phyloP scores from a whole-genome alignment of 345 rosid species.

The Turnera subulata region DNA sequence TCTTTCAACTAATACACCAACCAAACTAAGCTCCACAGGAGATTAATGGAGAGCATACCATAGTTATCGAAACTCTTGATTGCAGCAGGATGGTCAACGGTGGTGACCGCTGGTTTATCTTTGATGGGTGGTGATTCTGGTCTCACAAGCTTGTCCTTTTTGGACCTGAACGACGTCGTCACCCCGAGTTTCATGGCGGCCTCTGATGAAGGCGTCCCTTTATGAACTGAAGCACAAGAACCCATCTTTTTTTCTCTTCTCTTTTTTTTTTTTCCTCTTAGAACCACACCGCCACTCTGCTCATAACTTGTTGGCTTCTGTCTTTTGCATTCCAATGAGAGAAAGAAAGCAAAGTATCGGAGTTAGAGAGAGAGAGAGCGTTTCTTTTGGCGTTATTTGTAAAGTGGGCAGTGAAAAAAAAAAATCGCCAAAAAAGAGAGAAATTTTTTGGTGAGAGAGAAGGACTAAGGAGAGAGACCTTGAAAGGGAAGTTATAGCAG shows the following conservation, averaged over 20 bases:
- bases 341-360: conserved; percentile 1
- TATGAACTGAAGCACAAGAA: conserved; percentile 40
- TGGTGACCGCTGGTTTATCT: conserved; percentile 13
- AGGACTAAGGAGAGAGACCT: too few species aligned
- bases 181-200: conserved; percentile 33
- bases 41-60: conserved; percentile 21
- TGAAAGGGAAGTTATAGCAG: conserved; percentile 16
- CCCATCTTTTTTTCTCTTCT: conserved; percentile 35
- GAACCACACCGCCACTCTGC: not conserved
- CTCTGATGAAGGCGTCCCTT: conserved; percentile 21
- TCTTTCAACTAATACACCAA: conserved; percentile 3
- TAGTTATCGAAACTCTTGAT: conserved; percentile 15
- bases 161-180: conserved; percentile 29
- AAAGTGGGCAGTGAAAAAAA: too few species aligned
- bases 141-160: conserved; percentile 24
- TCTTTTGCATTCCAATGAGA: not conserved
- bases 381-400: too few species aligned
- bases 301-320: conserved; percentile 3
- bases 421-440: too few species aligned
- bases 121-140: conserved; percentile 50
- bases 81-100: conserved; percentile 17
- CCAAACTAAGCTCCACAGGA: not conserved
- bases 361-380: conserved; percentile 4
- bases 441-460: too few species aligned
- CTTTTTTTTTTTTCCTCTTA: not conserved